A percentile compares a stretch with the other conserved stretches of the same genome.
Conservation (phyloP, 805 yeast species). For the Spathaspora passalidarum region DNA sequence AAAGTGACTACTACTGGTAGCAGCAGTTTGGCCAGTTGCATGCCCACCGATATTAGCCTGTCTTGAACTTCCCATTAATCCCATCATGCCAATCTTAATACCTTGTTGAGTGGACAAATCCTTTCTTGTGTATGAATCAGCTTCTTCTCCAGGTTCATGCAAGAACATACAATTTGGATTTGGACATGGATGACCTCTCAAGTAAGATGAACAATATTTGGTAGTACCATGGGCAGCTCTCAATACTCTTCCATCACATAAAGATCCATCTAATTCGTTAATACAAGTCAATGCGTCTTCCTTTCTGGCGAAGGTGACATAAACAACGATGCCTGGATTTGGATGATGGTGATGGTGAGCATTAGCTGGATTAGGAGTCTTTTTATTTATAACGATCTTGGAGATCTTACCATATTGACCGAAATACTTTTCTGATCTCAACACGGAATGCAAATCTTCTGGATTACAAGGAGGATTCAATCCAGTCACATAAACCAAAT, state of each 20-base stretch:
- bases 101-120: constrained; percentile 77
- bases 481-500: constrained; percentile 94
- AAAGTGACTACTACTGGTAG: no score
- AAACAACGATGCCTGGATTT: constrained; percentile 86
- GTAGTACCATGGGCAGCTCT: constrained; percentile 99
- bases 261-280: constrained; percentile 86
- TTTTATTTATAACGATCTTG: constrained; percentile 88
- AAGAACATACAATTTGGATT: constrained; percentile 98
- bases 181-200: constrained; percentile 94
- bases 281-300: constrained; percentile 96
- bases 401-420: constrained; percentile 98
- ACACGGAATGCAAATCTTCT: constrained; percentile 76
- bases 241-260: constrained; percentile 84
- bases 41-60: constrained; percentile 8
- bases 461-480: constrained; percentile 81
- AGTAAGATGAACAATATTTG: constrained; percentile 93
- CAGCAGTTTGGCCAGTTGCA: constrained; percentile 11
- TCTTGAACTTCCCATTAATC: constrained; percentile 21
- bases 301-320: constrained; percentile 87
- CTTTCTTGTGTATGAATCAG: constrained; percentile 91
- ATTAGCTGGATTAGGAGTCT: constrained; percentile 46
- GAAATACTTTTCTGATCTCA: constrained; percentile 88
- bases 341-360: constrained; percentile 41
- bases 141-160: constrained; percentile 99
- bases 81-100: constrained; percentile 52